phyloP scores from a whole-genome alignment of 352 stramenopile genomes.

The Globisporangium acanthophoron region DNA sequence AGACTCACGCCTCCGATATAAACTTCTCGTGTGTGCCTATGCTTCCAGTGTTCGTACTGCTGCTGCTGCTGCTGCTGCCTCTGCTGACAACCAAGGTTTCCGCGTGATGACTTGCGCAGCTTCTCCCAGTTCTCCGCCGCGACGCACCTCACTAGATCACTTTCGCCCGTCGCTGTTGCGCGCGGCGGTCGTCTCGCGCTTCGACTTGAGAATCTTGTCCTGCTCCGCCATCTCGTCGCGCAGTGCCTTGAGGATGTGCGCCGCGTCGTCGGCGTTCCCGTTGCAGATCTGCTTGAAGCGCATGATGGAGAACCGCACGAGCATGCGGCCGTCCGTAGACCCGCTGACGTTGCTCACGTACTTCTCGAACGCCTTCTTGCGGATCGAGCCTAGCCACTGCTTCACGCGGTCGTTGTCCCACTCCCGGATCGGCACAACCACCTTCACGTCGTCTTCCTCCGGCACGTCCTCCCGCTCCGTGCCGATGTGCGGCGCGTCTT shows the following conservation, averaged over 20 bases:
- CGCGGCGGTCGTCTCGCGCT: slow-evolving; percentile 36
- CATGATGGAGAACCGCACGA: slow-evolving; percentile 51
- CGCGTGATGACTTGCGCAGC: not conserved
- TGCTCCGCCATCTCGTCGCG: slow-evolving; percentile 45
- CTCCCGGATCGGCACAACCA: slow-evolving; percentile 37
- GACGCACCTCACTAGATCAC: not conserved
- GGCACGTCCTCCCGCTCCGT: slow-evolving; percentile 50
- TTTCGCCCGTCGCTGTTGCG: slow-evolving; percentile 3
- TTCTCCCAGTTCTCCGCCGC: not conserved
- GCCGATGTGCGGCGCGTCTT: slow-evolving; percentile 41
- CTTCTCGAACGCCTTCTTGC: slow-evolving; percentile 45
- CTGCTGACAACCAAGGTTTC: too few relatives aligned
- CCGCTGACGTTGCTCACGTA: slow-evolving; percentile 40
- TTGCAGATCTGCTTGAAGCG: slow-evolving; percentile 66
- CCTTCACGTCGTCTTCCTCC: slow-evolving; percentile 29
- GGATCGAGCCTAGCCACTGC: slow-evolving; percentile 44
- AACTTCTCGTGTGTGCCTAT: too few relatives aligned
- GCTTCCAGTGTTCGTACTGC: too few relatives aligned
- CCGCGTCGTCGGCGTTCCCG: slow-evolving; percentile 49
- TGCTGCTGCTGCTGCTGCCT: too few relatives aligned
- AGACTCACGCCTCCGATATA: too few relatives aligned
- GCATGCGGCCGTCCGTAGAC: slow-evolving; percentile 48
- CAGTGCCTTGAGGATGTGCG: slow-evolving; percentile 52
- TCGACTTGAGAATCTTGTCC: slow-evolving; percentile 50
- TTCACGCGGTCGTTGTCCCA: slow-evolving; percentile 54